These are phyloP conservation scores for Aureobasidium zeae DNA, from an alignment of 2,329 filamentous ascomycete species.

Conservation along the genomic window DNA sequence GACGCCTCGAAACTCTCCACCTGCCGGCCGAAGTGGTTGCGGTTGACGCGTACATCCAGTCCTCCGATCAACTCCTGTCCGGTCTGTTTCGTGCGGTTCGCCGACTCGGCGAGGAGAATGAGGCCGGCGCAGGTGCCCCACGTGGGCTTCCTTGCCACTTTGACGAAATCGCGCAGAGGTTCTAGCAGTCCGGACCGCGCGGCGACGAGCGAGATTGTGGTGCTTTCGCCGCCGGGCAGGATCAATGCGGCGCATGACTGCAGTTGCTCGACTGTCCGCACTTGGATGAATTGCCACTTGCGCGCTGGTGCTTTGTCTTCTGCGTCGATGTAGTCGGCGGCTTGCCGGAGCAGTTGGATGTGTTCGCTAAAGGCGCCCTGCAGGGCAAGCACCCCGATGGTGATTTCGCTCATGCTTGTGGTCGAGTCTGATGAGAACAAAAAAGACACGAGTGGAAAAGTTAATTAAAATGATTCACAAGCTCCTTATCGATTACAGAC, in stretches of 20 bases:
- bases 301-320: constrained; percentile 15
- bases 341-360: constrained; percentile 62
- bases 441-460: neutral
- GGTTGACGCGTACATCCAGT: constrained; percentile 77
- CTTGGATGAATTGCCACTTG: constrained; percentile 60
- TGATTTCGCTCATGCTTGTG: constrained; percentile 30
- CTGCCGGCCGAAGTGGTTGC: constrained; percentile 93
- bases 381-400: constrained; percentile 60
- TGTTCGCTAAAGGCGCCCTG: constrained; percentile 94
- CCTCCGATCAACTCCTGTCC: constrained; percentile 92
- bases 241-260: constrained; percentile 70
- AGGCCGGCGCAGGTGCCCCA: constrained; percentile 97
- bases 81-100: constrained; percentile 79
- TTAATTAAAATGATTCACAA: neutral
- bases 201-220: constrained; percentile 82
- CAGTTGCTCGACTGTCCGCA: constrained; percentile 67
- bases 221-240: constrained; percentile 90
- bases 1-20: constrained; percentile 80
- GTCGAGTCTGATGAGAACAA: neutral
- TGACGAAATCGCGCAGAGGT: constrained; percentile 80
- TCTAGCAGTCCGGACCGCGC: constrained; percentile 71
- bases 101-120: constrained; percentile 79
- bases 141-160: constrained; percentile 69
- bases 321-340: constrained; percentile 44
- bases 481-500: neutral